A percentile compares a stretch with the other conserved stretches of the same genome.
Conservation (phyloP, 192 early-diverging fungal genomes). For the Entomortierella beljakovae region DNA sequence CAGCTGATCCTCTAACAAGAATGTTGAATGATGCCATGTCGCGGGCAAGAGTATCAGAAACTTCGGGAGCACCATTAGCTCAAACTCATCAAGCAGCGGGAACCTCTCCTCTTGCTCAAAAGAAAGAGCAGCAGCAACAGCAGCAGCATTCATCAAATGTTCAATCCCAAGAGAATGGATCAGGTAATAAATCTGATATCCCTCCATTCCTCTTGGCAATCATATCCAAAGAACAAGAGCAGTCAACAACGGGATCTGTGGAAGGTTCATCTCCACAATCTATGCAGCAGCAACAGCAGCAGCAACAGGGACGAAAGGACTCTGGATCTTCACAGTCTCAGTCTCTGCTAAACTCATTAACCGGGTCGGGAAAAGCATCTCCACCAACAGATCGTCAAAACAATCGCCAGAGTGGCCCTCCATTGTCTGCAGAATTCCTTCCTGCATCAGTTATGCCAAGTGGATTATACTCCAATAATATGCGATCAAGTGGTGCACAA, state of each 20-base stretch:
- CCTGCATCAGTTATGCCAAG: constrained; percentile 48
- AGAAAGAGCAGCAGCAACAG: not conserved
- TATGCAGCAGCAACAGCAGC: too few species aligned
- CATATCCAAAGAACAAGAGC: not conserved
- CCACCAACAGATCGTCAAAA: not conserved
- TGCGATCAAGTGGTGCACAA: constrained; percentile 4
- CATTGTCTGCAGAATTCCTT: constrained; percentile 45
- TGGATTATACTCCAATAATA: constrained; percentile 32
- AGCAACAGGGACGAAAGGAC: not conserved
- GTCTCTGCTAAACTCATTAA: constrained; percentile 18
- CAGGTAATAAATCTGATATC: not conserved
- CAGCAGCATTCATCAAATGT: not conserved
- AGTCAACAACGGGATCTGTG: not conserved
- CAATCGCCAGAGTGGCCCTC: constrained; percentile 18
- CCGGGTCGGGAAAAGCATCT: constrained; percentile 14
- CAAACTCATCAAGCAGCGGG: not conserved
- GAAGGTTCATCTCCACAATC: not conserved
- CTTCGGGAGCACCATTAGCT: constrained; percentile 24
- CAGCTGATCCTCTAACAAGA: constrained; percentile 28
- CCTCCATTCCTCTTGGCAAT: not conserved
- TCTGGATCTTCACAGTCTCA: constrained; percentile 3
- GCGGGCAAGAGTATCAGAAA: constrained; percentile 37
- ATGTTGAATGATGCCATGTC: constrained; percentile 51
- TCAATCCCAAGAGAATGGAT: not conserved
- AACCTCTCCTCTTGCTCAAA: not conserved